Evolutionary conservation across 345 rosid genomes (phyloP).

Genomic region (Hirschfeldia incana): DNA sequence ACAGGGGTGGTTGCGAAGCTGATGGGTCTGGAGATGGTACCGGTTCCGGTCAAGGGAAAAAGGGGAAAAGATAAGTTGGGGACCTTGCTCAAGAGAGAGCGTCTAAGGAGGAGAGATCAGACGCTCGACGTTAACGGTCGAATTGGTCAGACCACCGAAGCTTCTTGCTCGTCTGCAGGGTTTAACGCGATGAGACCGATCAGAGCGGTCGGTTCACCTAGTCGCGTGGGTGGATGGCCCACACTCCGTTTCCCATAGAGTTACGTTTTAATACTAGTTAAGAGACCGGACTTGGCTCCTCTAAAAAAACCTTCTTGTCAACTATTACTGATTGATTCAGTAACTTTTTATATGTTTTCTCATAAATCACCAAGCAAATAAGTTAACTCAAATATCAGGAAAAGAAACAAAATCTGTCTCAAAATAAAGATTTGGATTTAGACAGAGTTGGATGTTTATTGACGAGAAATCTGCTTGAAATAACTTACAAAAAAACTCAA

Average conservation of each 20-base stretch:
- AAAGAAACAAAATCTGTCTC: slow-evolving; percentile 2
- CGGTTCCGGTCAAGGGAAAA: slow-evolving; percentile 50
- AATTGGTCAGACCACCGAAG: slow-evolving; percentile 29
- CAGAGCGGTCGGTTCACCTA: slow-evolving; percentile 23
- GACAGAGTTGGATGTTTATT: slow-evolving; percentile 26
- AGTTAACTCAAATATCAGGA: not conserved
- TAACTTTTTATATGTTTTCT: not conserved
- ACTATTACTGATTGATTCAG: slow-evolving; percentile 4
- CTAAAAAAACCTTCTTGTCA: not conserved
- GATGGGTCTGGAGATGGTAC: slow-evolving; percentile 89
- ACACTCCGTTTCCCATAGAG: slow-evolving; percentile 45
- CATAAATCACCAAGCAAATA: not conserved
- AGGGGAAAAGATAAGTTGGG: slow-evolving; percentile 33
- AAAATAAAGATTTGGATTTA: slow-evolving; percentile 18
- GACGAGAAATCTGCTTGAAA: slow-evolving; percentile 1
- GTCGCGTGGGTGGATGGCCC: slow-evolving; percentile 44
- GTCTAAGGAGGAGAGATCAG: slow-evolving; percentile 49
- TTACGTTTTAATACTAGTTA: slow-evolving; percentile 4
- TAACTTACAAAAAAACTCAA: slow-evolving; percentile 17
- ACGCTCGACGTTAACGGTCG: slow-evolving; percentile 33
- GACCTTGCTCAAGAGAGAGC: slow-evolving; percentile 49
- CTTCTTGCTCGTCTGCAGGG: slow-evolving; percentile 43
- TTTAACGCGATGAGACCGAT: slow-evolving; percentile 44
- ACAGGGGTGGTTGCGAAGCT: slow-evolving; percentile 87
- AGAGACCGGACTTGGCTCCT: not conserved